Percentiles rank a stretch among this genome's conserved stretches.
Evolutionary conservation across 176 grass and related monocot species (phyloP).

Genomic region (Carex kokanica): DNA sequence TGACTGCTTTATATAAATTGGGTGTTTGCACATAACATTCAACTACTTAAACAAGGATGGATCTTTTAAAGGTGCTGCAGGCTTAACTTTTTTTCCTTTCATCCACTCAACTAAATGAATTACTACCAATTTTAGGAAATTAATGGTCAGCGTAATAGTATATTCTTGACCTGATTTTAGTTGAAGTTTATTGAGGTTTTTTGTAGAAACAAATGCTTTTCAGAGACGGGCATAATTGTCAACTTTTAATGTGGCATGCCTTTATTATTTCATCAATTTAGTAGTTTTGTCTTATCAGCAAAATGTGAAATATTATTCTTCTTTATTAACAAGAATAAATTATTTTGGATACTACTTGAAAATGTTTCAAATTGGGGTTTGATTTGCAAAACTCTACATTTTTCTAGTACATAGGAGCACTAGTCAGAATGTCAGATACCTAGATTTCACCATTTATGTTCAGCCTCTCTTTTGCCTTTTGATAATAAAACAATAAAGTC

Average conservation of each 20-base stretch:
- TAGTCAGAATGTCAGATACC: background rate
- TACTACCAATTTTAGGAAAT: background rate
- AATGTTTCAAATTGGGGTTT: background rate
- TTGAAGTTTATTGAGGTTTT: background rate
- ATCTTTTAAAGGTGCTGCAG: background rate
- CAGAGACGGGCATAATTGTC: background rate
- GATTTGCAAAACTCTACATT: background rate
- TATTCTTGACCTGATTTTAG: background rate
- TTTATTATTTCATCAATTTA: background rate
- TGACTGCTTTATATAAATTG: background rate
- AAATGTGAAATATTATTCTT: constrained; percentile 2
- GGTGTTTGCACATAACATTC: background rate
- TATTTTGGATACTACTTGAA: background rate
- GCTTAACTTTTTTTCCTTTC: background rate
- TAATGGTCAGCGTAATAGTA: background rate
- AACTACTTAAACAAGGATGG: background rate
- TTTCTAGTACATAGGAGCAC: background rate
- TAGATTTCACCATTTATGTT: background rate
- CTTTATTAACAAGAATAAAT: background rate
- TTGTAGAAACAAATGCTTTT: background rate
- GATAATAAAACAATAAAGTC: background rate
- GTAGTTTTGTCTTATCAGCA: background rate
- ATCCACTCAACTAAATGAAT: background rate
- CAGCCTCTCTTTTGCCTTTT: background rate
- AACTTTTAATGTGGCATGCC: background rate